These are phyloP conservation scores for Suillus americanus DNA, from an alignment of 768 basidiomycete genomes.

Conservation along the genomic window DNA sequence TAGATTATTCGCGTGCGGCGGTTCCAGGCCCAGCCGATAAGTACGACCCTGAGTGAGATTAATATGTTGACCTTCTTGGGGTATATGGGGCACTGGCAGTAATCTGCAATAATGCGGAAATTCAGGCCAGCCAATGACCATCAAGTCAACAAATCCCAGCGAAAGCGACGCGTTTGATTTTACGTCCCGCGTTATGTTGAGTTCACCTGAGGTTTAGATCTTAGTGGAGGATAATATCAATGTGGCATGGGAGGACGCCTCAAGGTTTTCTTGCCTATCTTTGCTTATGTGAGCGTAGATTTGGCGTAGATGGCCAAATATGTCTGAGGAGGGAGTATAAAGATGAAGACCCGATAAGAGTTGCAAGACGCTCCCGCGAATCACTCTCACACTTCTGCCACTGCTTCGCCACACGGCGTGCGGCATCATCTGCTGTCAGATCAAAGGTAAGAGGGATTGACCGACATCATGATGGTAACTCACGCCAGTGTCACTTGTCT, in stretches of 20 bases:
- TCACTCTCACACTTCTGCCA: conserved; percentile 5
- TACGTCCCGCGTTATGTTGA: conserved; percentile 1
- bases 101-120: conserved; percentile 1
- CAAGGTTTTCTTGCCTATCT: not conserved
- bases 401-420: conserved; percentile 2
- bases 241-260: not conserved
- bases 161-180: conserved; percentile 1
- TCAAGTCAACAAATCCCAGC: not conserved
- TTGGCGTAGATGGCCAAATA: not conserved
- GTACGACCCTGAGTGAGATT: conserved; percentile 1
- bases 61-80: not conserved
- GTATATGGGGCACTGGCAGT: not conserved
- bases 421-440: not conserved
- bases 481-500: not conserved
- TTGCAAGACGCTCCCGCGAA: conserved; percentile 1
- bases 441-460: conserved; percentile 1
- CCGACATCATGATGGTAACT: conserved; percentile 4
- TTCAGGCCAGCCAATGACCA: not conserved
- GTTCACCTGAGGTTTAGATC: not conserved
- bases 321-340: not conserved
- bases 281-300: not conserved
- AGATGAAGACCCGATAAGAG: not conserved
- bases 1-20: not conserved
- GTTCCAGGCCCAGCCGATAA: conserved; percentile 4
- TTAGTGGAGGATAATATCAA: not conserved